Base-by-base conservation (phyloP, 1,284 basidiomycete genomes). In the Agaricales sp. region DNA sequence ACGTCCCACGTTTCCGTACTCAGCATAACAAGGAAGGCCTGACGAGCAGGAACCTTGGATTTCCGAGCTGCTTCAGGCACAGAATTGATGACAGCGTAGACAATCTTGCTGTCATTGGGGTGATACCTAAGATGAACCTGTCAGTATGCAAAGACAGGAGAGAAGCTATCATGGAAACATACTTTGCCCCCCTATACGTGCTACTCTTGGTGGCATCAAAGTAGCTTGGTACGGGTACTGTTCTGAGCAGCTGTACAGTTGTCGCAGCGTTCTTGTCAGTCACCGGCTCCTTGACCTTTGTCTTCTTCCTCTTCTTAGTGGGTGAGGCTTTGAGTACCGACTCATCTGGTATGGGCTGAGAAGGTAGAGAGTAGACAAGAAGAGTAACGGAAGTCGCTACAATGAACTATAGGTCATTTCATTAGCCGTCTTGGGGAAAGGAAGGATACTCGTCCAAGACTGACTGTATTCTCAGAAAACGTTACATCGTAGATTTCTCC, bases 21-120 rank as follows among this genome's bases (percentile, higher is more conserved):
- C 84, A 83, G 87, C 59, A 75, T 82, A 53, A 73, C 71, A 2
- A 86, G 59, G 56, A 75, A 87, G 1, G 78, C 77, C 47, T 75
- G 77, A 39, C 79, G 72, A 25, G 74, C 71, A 13, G 72, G 57
- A 3, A 70, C 61, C 58, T 80, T 87, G 24, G 70, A 67, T 53
- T 72, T 73, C 44, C 72, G 69, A 21, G 64, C 66, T 20, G 80
- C 75, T 19, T 75, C 71, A 1, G 81, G 70, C 1, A 76, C 69
- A 0, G 84, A 77, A 59, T 96, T 95, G 49, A 90, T 67, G 4
- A 86, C 75, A 1, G 89, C 80, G 63, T 87, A 93, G 8, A 92
- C 62, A 18, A 73, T 64, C 12, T 69, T 71, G 37, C 64, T 63
- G 54, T 75, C 67, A 2, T 59, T 57, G 8, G 82, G 84, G 52